Percentiles rank a stretch among this genome's conserved stretches.
Evolutionary conservation across 192 early-diverging fungal species (phyloP).

Genomic region (Linnemannia hyalina): DNA sequence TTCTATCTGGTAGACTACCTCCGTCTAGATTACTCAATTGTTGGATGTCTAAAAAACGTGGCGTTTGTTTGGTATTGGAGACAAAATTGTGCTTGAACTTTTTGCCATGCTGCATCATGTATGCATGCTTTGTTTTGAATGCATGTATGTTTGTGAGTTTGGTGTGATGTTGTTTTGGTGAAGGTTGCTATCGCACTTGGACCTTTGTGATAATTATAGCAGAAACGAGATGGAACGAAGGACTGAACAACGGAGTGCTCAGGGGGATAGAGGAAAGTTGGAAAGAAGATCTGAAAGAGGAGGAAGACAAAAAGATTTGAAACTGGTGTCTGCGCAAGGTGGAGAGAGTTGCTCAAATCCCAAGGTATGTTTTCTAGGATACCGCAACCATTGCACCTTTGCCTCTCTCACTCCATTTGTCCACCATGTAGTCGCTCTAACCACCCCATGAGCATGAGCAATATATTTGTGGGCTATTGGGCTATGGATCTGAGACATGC

Average conservation of each 20-base stretch:
- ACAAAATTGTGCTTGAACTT: not conserved
- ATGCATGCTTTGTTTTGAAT: not conserved
- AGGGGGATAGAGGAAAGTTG: not conserved
- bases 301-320: too few relatives aligned
- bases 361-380: too few relatives aligned
- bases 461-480: too few relatives aligned
- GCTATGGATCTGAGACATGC: too few relatives aligned
- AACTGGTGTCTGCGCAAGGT: too few relatives aligned
- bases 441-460: too few relatives aligned
- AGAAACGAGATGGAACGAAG: not conserved
- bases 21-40: not conserved
- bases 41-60: constrained; percentile 3
- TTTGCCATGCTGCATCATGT: not conserved
- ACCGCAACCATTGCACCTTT: too few relatives aligned
- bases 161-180: not conserved
- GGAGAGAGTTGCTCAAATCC: too few relatives aligned
- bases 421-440: too few relatives aligned
- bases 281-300: not conserved
- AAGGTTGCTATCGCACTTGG: not conserved
- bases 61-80: not conserved
- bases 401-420: too few relatives aligned
- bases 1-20: too few relatives aligned
- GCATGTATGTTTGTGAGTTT: not conserved
- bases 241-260: not conserved
- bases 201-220: not conserved